Evolutionary conservation across 345 rosid genomes (phyloP).

Genomic region (Cardamine occulta): DNA sequence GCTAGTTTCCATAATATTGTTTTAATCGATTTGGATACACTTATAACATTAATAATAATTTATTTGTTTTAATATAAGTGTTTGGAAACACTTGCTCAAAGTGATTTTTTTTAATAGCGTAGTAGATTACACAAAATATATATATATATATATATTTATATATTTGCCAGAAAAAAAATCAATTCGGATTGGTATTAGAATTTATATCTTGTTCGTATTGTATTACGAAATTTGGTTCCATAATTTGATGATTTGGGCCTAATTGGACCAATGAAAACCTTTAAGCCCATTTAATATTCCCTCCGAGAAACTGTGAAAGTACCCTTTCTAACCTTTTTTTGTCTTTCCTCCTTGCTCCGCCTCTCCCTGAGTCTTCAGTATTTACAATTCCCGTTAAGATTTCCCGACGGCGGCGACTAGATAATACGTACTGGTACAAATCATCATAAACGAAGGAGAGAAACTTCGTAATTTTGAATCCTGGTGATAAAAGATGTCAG

Average conservation of each 20-base stretch:
- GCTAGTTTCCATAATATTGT: no score
- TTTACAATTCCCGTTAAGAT: conserved; percentile 4
- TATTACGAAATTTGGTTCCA: no score
- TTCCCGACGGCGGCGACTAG: conserved; percentile 18
- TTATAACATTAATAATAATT: no score
- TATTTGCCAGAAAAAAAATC: no score
- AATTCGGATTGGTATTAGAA: no score
- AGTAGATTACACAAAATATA: no score
- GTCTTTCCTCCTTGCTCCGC: neutral
- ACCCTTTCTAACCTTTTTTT: conserved; percentile 5
- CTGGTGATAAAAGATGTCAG: conserved; percentile 30
- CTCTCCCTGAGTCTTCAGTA: conserved; percentile 5
- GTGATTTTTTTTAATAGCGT: no score
- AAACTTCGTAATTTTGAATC: neutral
- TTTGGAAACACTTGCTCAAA: no score
- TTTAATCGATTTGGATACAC: no score
- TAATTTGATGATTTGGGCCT: conserved; percentile 11
- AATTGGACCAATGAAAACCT: neutral
- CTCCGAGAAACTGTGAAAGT: neutral
- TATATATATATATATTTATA: no score
- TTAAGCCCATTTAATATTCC: conserved; percentile 2
- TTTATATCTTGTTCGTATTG: no score
- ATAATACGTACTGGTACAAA: neutral
- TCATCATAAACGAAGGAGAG: neutral
- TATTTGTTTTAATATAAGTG: no score